phyloP scores from a whole-genome alignment of 441 rosid species.

The Pelargonium fulgidum region DNA sequence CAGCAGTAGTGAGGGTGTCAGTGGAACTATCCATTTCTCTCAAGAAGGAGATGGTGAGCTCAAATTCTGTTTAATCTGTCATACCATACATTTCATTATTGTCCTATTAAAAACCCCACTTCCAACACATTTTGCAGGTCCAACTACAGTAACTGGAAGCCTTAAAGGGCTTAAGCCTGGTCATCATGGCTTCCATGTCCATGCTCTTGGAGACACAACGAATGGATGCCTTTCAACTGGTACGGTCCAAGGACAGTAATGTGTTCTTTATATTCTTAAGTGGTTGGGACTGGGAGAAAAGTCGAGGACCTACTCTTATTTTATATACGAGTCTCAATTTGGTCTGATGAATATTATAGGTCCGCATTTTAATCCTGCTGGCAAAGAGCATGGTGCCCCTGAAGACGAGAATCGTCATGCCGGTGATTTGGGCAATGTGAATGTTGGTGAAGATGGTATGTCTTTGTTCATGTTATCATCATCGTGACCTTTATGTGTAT shows the following conservation, averaged over 20 bases:
- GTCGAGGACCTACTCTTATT: neutral
- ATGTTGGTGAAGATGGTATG: constrained; percentile 75
- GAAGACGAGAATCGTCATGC: constrained; percentile 82
- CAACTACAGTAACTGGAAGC: constrained; percentile 65
- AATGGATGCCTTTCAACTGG: constrained; percentile 98
- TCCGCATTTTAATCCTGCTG: constrained; percentile 80
- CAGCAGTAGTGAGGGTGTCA: constrained; percentile 59
- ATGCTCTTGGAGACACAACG: constrained; percentile 88
- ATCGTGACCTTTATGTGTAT: neutral
- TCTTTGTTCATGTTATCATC: neutral
- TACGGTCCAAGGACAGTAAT: constrained; percentile 19
- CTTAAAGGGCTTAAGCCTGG: constrained; percentile 83
- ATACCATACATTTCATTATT: neutral
- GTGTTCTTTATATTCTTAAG: neutral
- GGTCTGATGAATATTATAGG: constrained; percentile 38
- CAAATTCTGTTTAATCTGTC: neutral
- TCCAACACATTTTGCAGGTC: constrained; percentile 39
- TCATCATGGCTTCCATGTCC: constrained; percentile 84
- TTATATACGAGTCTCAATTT: neutral
- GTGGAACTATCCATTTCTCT: constrained; percentile 58
- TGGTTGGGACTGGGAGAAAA: neutral
- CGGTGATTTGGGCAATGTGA: constrained; percentile 86
- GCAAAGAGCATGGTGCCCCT: constrained; percentile 89
- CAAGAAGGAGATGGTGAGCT: constrained; percentile 69
- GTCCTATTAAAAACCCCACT: neutral